A percentile compares a stretch with the other conserved stretches of the same genome.
These are phyloP conservation scores for Pythium coloratum DNA, from an alignment of 352 stramenopile genomes.

Conservation along the genomic window DNA sequence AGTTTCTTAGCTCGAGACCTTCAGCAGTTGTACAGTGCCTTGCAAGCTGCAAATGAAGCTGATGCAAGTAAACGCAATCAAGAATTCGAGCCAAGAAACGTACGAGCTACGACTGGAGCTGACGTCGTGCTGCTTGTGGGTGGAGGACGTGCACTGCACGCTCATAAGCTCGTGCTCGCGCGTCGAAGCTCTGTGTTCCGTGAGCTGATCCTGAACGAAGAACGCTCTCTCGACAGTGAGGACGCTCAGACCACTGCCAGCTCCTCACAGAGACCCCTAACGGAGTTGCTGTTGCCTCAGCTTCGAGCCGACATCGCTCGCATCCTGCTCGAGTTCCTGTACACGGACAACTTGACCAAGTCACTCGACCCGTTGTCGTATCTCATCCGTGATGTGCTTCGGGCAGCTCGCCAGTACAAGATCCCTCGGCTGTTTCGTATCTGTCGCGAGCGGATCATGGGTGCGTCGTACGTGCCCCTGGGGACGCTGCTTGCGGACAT, in stretches of 20 bases:
- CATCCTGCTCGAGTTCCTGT: constrained; percentile 67
- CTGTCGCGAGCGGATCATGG: constrained; percentile 37
- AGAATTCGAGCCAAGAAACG: background rate
- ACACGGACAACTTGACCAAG: constrained; percentile 64
- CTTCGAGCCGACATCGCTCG: constrained; percentile 54
- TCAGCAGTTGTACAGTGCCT: constrained; percentile 32
- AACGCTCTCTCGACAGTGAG: constrained; percentile 23
- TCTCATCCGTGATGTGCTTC: constrained; percentile 57
- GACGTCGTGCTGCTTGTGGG: constrained; percentile 56
- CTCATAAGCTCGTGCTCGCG: constrained; percentile 64
- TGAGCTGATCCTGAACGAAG: constrained; percentile 54
- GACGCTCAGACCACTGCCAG: background rate
- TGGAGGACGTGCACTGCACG: constrained; percentile 34
- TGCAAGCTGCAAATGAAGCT: background rate
- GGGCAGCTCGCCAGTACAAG: constrained; percentile 44
- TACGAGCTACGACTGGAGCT: constrained; percentile 2
- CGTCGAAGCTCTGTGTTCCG: constrained; percentile 51
- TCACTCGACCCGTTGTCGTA: constrained; percentile 49
- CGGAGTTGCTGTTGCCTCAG: constrained; percentile 52
- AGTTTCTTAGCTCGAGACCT: constrained; percentile 54
- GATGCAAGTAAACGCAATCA: background rate
- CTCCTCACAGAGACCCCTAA: background rate
- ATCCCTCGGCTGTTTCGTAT: constrained; percentile 41
- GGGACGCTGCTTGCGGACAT: constrained; percentile 6
- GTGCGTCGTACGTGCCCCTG: constrained; percentile 20